phyloP scores from a whole-genome alignment of 192 early-diverging fungal genomes.

The Gaertneriomyces semiglobifer region DNA sequence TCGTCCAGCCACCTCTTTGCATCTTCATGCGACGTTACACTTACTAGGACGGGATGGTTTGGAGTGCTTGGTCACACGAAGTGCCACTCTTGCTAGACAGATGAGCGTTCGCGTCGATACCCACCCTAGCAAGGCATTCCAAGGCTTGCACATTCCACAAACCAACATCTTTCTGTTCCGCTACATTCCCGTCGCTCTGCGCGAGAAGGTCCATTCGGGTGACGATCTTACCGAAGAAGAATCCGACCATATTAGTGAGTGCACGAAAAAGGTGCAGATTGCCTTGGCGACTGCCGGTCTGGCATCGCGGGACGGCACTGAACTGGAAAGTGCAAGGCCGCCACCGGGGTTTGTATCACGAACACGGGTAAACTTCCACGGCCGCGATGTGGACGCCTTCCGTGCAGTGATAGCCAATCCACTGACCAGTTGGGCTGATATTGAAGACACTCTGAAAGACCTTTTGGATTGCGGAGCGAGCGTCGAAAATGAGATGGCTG shows the following conservation, averaged over 20 bases:
- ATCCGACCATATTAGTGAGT: conserved; percentile 30
- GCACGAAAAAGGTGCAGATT: conserved; percentile 37
- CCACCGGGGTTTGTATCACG: conserved; percentile 43
- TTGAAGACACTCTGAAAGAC: conserved; percentile 42
- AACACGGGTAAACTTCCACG: conserved; percentile 32
- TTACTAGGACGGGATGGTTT: conserved; percentile 55
- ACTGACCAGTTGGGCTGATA: conserved; percentile 50
- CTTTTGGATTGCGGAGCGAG: conserved; percentile 36
- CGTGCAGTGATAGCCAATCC: conserved; percentile 57
- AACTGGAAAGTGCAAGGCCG: background rate
- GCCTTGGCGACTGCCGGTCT: conserved; percentile 4
- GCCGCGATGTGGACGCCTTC: conserved; percentile 44
- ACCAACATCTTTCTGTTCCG: conserved; percentile 54
- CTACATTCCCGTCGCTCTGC: conserved; percentile 41
- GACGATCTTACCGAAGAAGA: conserved; percentile 27
- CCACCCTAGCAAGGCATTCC: conserved; percentile 41
- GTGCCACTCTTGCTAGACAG: conserved; percentile 46
- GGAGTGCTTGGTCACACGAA: conserved; percentile 49
- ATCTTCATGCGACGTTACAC: conserved; percentile 50
- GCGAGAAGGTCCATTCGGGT: conserved; percentile 36
- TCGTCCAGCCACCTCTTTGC: conserved; percentile 49
- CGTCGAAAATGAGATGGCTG: conserved; percentile 40
- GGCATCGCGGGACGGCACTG: conserved; percentile 8
- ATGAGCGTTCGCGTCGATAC: conserved; percentile 36
- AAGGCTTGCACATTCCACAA: conserved; percentile 44